Evolutionary conservation across 2,329 filamentous ascomycete genomes (phyloP), one percentile per base, ranked within the genome.

Genomic region (Blumeria graminis): DNA sequence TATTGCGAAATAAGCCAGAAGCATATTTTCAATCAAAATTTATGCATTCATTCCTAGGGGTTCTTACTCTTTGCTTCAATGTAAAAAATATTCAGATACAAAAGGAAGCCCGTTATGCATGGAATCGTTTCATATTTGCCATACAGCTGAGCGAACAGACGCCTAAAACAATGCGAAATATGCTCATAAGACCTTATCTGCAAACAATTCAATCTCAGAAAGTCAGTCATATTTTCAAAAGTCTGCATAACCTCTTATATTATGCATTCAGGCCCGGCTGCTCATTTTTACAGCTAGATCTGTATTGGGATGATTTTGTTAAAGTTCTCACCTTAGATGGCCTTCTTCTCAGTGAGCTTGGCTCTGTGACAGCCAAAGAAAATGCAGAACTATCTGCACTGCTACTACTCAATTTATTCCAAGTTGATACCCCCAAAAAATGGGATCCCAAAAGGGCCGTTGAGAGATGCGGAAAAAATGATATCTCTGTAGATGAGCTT

Each of bases 31-130:
- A 71, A 39, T 96, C 90, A 85, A 74, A 81, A 35, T 78, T 84
- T 63, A 80, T 87, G 60, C 76, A 74, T 33, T 73, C 76, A 6
- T 95, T 87, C 84, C 72, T 95, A 7, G 75, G 76, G 35, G 75
- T 94, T 9, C 81, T 94, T 16, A 84, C 94, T 63, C 75, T 75
- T 59, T 92, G 86, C 64, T 87, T 96, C 68, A 94, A 94, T 65
- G 83, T 80, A 61, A 76, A 77, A 55, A 86, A 94, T 60, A 70
- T 75, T 3, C 70, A 75, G 48, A 84, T 82, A 48, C 86, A 82
- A 62, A 73, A 78, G 13, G 81, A 93, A 63, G 86, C 89, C 22
- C 87, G 90, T 63, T 71, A 81, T 57, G 88, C 88, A 0, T 95
- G 90, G 86, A 86, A 85, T 62, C 82, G 85, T 56, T 79, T 95